Conservation (phyloP, 345 rosid genomes). For the Euphorbia peplus region DNA sequence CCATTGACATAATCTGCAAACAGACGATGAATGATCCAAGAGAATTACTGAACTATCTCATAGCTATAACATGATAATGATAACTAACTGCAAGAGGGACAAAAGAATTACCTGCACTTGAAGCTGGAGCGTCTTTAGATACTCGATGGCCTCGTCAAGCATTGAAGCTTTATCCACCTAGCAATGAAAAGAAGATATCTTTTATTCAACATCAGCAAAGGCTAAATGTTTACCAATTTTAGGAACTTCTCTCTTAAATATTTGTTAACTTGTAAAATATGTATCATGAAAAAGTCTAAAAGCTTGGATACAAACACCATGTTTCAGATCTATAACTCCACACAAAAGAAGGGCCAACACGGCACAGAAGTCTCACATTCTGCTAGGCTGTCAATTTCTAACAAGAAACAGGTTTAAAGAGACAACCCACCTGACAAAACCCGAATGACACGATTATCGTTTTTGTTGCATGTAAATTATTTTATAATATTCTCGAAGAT, state of each 20-base stretch:
- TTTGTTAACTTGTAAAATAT: not conserved
- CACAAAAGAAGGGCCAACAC: too few species aligned
- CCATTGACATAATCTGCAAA: constrained; percentile 81
- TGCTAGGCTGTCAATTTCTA: too few species aligned
- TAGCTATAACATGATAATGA: constrained; percentile 8
- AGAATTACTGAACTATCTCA: constrained; percentile 10
- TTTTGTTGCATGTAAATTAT: too few species aligned
- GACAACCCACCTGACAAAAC: too few species aligned
- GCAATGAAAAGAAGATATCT: constrained; percentile 19
- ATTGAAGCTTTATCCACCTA: constrained; percentile 96
- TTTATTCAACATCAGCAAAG: constrained; percentile 18
- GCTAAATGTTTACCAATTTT: constrained; percentile 5
- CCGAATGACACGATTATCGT: too few species aligned
- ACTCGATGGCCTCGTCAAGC: constrained; percentile 95
- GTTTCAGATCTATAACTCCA: not conserved
- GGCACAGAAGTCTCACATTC: too few species aligned
- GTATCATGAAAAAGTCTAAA: not conserved
- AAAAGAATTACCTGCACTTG: constrained; percentile 67
- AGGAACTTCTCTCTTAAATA: constrained; percentile 6
- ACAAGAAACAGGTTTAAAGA: too few species aligned
- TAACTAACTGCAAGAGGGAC: not conserved
- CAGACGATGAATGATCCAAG: constrained; percentile 11
- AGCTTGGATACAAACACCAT: constrained; percentile 1
- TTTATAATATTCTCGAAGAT: too few species aligned
- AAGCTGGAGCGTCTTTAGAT: constrained; percentile 81